These are phyloP conservation scores for Odontarrhena argentea DNA, from an alignment of 345 rosid species.

Conservation along the genomic window DNA sequence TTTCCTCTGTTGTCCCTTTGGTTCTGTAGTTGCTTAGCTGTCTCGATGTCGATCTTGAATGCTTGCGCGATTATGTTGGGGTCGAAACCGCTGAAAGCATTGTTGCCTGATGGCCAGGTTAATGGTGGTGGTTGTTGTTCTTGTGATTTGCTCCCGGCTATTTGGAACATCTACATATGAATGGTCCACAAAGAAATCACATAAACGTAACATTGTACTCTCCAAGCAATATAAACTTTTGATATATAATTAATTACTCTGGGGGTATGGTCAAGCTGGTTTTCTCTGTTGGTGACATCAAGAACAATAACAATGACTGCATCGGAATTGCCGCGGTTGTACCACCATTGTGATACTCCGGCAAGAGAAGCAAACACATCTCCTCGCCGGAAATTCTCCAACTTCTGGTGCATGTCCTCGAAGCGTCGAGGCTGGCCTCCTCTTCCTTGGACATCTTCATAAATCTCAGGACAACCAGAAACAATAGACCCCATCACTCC, in stretches of 20 bases:
- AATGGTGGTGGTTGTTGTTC: slow-evolving; percentile 33
- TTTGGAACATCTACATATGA: slow-evolving; percentile 53
- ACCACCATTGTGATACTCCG: slow-evolving; percentile 66
- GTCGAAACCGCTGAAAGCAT: slow-evolving; percentile 54
- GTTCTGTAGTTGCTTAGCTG: slow-evolving; percentile 51
- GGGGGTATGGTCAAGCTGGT: slow-evolving; percentile 63
- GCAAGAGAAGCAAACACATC: slow-evolving; percentile 51
- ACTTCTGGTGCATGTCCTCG: slow-evolving; percentile 61
- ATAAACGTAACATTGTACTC: not conserved
- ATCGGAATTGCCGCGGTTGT: slow-evolving; percentile 55
- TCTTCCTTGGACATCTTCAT: slow-evolving; percentile 42
- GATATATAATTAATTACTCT: slow-evolving; percentile 44
- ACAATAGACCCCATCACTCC: slow-evolving; percentile 50
- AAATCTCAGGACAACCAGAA: slow-evolving; percentile 71
- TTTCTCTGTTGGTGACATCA: slow-evolving; percentile 49
- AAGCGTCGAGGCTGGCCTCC: slow-evolving; percentile 23
- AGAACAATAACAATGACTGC: slow-evolving; percentile 51
- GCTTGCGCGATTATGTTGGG: slow-evolving; percentile 46
- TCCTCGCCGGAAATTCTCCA: slow-evolving; percentile 54
- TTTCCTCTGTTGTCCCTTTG: slow-evolving; percentile 55
- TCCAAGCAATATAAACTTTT: slow-evolving; percentile 21
- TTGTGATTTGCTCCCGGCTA: slow-evolving; percentile 57
- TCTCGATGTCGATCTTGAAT: slow-evolving; percentile 47
- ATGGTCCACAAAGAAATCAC: not conserved
- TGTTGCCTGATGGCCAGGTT: slow-evolving; percentile 48